Base-by-base conservation (phyloP, 2,329 filamentous ascomycete species). In the Cladosporium velox region DNA sequence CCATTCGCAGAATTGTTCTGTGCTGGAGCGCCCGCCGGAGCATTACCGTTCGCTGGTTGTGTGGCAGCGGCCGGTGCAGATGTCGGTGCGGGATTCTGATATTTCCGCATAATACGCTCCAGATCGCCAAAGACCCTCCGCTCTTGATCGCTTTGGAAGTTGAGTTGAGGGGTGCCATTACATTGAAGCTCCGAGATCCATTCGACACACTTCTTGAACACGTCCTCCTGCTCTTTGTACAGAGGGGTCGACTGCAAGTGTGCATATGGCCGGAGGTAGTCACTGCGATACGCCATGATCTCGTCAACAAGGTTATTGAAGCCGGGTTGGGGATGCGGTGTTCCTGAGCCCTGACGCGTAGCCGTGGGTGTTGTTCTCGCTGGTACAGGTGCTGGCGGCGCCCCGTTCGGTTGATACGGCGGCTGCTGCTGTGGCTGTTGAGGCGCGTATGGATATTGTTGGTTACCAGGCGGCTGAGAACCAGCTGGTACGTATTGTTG, bases 281-380 rank as follows among this genome's bases (percentile, higher is more conserved):
- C 38, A n/a, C 67, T 59, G 44, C 70, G 68, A 54, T 68, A 73
- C 24, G 54, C 54, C 66, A 73, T 67, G 38, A 73, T 73, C 47
- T 70, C 71, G 54, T 70, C 67, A 6, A 73, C 70, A 34, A 73
- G 67, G 18, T 63, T 64, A 26, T 68, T 65, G 67, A 73, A 73
- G 38, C 66, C 67, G 26, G 68, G 64, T 65, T 68, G 60, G 21
- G 67, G 68, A 35, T 64, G 61, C 35, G 61, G 61, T 57, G 61
- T 64, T 57, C 61, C 61, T 44, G 61, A 64, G 34, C 61, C 61
- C 35, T 55, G 51, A n/a, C 61, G 61, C 18, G 21, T 32, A 21
- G 28, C 51, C 11, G 60, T 54, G 12, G 61, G 61, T 15, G 61
- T 64, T 18, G 51, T 44, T 32, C 61, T 54, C 15, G 61, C 61